These are phyloP conservation scores for Emydomyces testavorans DNA, from an alignment of 2,329 filamentous ascomycete species.

Conservation along the genomic window DNA sequence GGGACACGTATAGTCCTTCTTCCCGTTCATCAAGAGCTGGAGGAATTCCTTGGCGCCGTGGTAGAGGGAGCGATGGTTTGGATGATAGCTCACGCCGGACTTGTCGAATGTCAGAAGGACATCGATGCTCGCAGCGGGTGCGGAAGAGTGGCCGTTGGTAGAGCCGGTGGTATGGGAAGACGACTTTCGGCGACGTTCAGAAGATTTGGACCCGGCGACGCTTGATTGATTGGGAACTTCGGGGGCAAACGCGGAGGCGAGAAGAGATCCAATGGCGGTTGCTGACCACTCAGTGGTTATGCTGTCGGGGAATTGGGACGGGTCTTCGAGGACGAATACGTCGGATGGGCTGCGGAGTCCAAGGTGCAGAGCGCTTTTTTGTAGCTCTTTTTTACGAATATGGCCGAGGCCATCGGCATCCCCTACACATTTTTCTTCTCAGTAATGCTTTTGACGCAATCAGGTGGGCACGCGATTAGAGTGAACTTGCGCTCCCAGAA, in stretches of 20 bases:
- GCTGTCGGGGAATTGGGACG: conserved; percentile 69
- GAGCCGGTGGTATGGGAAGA: conserved; percentile 6
- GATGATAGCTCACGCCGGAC: conserved; percentile 72
- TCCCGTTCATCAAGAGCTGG: conserved; percentile 49
- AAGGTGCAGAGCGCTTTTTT: conserved; percentile 64
- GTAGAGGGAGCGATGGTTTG: conserved; percentile 86
- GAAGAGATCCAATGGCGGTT: conserved; percentile 55
- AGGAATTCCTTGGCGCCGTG: conserved; percentile 68
- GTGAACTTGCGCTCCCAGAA: not conserved
- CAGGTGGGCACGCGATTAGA: not conserved
- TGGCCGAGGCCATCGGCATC: conserved; percentile 80
- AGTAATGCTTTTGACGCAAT: not conserved
- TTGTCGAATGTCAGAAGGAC: conserved; percentile 80
- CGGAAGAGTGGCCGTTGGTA: conserved; percentile 26
- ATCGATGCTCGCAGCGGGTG: conserved; percentile 54
- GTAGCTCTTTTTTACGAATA: conserved; percentile 69
- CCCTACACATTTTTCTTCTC: conserved; percentile 37
- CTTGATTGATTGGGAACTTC: conserved; percentile 25
- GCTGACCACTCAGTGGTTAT: conserved; percentile 72
- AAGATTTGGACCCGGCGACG: conserved; percentile 20
- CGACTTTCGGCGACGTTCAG: conserved; percentile 9
- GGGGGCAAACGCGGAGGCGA: conserved; percentile 63
- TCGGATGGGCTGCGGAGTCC: conserved; percentile 66
- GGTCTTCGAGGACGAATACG: conserved; percentile 73
- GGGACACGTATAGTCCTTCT: conserved; percentile 56